Conservation (phyloP, 768 basidiomycete species). For the Steccherinum ochraceum region DNA sequence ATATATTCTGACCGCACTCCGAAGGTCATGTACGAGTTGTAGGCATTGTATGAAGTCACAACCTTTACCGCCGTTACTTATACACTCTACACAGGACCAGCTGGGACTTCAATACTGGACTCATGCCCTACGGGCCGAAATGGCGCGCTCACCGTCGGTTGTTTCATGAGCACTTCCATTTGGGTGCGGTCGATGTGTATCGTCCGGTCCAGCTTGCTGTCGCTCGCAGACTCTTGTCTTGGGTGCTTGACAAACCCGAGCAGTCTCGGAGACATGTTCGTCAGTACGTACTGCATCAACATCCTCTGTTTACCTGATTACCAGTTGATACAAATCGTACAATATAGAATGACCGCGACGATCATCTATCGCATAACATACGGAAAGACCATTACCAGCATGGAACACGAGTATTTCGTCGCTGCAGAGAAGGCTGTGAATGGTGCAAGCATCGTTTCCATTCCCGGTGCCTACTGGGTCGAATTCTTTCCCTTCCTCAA, state of each 20-base stretch:
- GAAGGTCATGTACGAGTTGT: conserved; percentile 9
- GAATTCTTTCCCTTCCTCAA: conserved; percentile 4
- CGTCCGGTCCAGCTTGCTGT: conserved; percentile 1
- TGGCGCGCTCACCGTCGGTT: conserved; percentile 3
- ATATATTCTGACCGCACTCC: conserved; percentile 9
- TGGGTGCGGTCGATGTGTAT: neutral
- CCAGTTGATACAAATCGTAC: no score
- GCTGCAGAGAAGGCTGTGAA: neutral
- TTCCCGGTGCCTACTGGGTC: conserved; percentile 6
- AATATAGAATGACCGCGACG: neutral
- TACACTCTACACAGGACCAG: neutral
- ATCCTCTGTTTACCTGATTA: no score
- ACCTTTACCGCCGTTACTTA: neutral
- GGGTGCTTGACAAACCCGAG: neutral
- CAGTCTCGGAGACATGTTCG: neutral
- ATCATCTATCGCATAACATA: neutral
- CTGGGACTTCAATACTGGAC: conserved; percentile 5
- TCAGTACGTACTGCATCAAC: no score
- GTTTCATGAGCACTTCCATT: conserved; percentile 8
- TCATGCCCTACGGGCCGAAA: conserved; percentile 5
- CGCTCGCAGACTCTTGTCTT: neutral
- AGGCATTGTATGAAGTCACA: neutral
- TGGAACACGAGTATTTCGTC: neutral
- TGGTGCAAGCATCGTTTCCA: neutral
- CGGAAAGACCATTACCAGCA: neutral